Evolutionary conservation across 1,139 yeast species (phyloP).

Genomic region (Eremothecium sinecaudum): DNA sequence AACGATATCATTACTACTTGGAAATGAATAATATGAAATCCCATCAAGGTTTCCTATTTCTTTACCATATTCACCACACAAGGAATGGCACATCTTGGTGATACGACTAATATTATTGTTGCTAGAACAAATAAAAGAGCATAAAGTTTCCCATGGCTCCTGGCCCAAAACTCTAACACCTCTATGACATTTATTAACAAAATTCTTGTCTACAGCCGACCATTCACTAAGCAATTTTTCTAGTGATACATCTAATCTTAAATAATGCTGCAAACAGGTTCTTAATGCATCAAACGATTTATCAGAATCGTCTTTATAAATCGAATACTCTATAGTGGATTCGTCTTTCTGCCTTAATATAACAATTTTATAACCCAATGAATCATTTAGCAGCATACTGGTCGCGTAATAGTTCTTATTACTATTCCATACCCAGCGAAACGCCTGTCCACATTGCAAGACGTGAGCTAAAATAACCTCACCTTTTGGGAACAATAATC

Average conservation of each 20-base stretch:
- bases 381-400: constrained; percentile 19
- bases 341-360: constrained; percentile 30
- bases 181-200: constrained; percentile 31
- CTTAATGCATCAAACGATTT: constrained; percentile 21
- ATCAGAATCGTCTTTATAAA: constrained; percentile 14
- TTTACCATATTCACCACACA: constrained; percentile 66
- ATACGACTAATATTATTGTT: constrained; percentile 91
- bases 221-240: constrained; percentile 49
- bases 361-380: constrained; percentile 27
- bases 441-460: constrained; percentile 82
- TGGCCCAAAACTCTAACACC: constrained; percentile 83
- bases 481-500: constrained; percentile 8
- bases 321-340: constrained; percentile 17
- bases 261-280: constrained; percentile 47
- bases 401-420: constrained; percentile 15
- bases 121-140: constrained; percentile 90
- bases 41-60: constrained; percentile 49
- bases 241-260: constrained; percentile 52
- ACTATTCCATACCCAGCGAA: constrained; percentile 34
- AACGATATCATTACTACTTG: constrained; percentile 47
- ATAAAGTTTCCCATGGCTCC: constrained; percentile 93
- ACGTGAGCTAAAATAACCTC: constrained; percentile 63
- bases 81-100: constrained; percentile 80
- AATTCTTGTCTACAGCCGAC: constrained; percentile 47
- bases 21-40: constrained; percentile 60